These are phyloP conservation scores for Kluyveromyces wickerhamii DNA, from an alignment of 805 yeast species.

Conservation along the genomic window DNA sequence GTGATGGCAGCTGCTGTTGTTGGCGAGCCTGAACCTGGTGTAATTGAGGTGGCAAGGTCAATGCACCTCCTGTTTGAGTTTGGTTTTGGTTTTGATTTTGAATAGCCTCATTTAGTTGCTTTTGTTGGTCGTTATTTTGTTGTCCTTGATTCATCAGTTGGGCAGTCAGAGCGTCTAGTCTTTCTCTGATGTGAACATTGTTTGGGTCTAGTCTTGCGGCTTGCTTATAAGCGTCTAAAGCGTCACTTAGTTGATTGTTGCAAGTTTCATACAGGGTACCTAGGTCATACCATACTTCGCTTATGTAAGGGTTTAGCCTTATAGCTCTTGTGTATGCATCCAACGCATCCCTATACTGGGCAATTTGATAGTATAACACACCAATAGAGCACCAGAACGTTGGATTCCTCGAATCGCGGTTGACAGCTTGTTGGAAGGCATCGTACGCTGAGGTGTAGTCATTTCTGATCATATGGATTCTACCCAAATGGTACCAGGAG, in stretches of 20 bases:
- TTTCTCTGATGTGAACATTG: constrained; percentile 87
- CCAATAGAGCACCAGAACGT: constrained; percentile 98
- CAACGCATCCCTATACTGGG: constrained; percentile 92
- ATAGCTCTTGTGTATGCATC: constrained; percentile 98
- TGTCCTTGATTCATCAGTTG: constrained; percentile 34
- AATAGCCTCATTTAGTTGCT: constrained; percentile 13
- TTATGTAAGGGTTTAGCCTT: constrained; percentile 87
- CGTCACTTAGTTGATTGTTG: constrained; percentile 90
- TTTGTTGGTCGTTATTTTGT: constrained; percentile 20
- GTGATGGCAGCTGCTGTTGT: constrained; percentile 12
- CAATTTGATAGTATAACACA: constrained; percentile 90
- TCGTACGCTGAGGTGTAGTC: constrained; percentile 96
- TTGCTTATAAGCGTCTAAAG: constrained; percentile 92
- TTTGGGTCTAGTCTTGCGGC: constrained; percentile 94
- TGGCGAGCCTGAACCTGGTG: constrained; percentile 9
- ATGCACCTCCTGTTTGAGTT: constrained; percentile 2
- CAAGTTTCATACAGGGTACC: constrained; percentile 97
- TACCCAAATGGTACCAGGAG: constrained; percentile 93
- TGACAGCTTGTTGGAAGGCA: constrained; percentile 97
- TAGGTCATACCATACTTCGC: constrained; percentile 98
- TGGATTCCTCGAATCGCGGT: constrained; percentile 92
- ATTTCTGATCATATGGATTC: constrained; percentile 93
- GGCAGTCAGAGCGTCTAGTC: constrained; percentile 76
- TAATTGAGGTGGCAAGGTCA: constrained; percentile 14
- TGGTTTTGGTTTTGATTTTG: constrained; percentile 6